Evolutionary conservation across 257 asterid genomes (phyloP), one percentile per base, ranked within the genome.

Genomic region (Dorcoceras hygrometricum): DNA sequence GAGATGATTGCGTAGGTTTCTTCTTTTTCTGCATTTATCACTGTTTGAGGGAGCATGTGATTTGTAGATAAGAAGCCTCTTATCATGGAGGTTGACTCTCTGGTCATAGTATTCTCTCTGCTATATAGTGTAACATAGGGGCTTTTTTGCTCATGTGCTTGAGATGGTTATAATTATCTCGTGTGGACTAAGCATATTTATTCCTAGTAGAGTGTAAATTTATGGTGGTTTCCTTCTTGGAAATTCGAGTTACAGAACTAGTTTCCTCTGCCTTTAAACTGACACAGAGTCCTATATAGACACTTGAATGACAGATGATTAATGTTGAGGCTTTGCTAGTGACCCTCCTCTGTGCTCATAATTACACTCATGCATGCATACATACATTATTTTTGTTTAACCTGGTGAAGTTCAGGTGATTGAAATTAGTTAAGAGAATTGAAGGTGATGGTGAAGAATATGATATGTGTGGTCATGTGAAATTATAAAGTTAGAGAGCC

Each of bases 1-100:
- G 97, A 86, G 74, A 94, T 94, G 99, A 32, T 90, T 75, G 91
- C 86, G 97, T 92, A 73, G 56, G 80, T 70, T 57, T 39, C 75
- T 72, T 28, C 64, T 22, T 48, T 67, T 70, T 51, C 72, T 60
- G 70, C 59, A 27, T 3, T 43, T 66, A 31, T 57, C 20, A 61
- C 60, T 57, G 62, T 32, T 10, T 39, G 2, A 39, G 0, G 51
- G 16, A 14, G 20, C 54, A 16, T 16, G 54, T 46, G 54, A 46
- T 46, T 46, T 46, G 54, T 46, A 46, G 20, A 5, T 46, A 46
- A 46, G 51, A 16, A 46, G 8, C 54, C 22, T 46, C 54, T 46
- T 18, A 14, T 18, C 4, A 4, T 0, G 29, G 50, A n/a, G n/a
- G n/a, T n/a, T n/a, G n/a, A 46, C 54, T 46, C 14, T 43, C n/a